Conservation (phyloP, 768 basidiomycete genomes). For the Podaxis sp. region DNA sequence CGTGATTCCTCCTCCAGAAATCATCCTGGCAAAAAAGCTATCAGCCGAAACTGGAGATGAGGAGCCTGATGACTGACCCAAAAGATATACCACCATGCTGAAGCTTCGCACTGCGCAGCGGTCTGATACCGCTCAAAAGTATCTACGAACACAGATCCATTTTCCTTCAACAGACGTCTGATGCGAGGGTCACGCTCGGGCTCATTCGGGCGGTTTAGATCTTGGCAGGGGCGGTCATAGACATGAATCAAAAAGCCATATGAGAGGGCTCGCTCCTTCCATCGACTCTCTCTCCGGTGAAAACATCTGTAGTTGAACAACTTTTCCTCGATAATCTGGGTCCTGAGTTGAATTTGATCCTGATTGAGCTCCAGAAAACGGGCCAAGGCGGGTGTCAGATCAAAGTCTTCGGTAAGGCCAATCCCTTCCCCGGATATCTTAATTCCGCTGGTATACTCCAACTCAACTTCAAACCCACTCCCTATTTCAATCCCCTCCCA, state of each 20-base stretch:
- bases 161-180: constrained; percentile 40
- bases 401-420: constrained; percentile 63
- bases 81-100: constrained; percentile 77
- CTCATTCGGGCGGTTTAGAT: constrained; percentile 36
- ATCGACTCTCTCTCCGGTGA: constrained; percentile 40
- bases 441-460: constrained; percentile 53
- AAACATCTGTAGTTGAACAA: constrained; percentile 49
- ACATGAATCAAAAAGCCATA: constrained; percentile 61
- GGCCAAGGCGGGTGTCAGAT: constrained; percentile 57
- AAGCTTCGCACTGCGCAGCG: constrained; percentile 43
- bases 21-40: constrained; percentile 52
- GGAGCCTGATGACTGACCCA: constrained; percentile 46
- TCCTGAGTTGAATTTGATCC: constrained; percentile 37
- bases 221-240: constrained; percentile 47
- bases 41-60: background rate
- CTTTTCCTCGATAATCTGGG: constrained; percentile 40
- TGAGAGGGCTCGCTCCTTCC: constrained; percentile 51
- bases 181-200: constrained; percentile 55
- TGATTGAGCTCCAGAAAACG: constrained; percentile 59
- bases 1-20: constrained; percentile 66
- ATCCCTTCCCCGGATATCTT: constrained; percentile 45
- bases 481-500: constrained; percentile 56
- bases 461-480: constrained; percentile 62
- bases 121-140: constrained; percentile 50
- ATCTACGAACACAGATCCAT: constrained; percentile 39